A percentile compares a stretch with the other conserved stretches of the same genome.
Conservation (phyloP, 2,329 filamentous ascomycete species). For the Alternaria hordeiaustralica region DNA sequence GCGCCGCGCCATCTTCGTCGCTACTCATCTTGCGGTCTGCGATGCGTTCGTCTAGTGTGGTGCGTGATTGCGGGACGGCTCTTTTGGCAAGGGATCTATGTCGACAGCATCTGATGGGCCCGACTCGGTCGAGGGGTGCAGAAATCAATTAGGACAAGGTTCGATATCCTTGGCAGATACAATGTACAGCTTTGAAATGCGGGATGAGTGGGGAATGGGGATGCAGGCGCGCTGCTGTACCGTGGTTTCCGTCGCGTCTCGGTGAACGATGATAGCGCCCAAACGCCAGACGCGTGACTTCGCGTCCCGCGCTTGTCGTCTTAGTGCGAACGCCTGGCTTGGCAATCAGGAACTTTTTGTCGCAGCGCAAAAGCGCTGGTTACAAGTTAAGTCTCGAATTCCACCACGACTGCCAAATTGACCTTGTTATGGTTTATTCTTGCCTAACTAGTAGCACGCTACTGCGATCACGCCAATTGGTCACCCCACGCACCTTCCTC, state of each 20-base stretch:
- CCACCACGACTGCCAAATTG: neutral
- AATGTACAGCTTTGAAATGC: neutral
- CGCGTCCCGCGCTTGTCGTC: slow-evolving; percentile 9
- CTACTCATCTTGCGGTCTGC: slow-evolving; percentile 27
- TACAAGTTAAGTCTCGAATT: neutral
- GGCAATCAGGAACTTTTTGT: slow-evolving; percentile 11
- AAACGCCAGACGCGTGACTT: slow-evolving; percentile 17
- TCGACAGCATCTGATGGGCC: neutral
- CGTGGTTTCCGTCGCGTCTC: neutral
- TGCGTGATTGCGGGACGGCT: neutral
- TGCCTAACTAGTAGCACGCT: slow-evolving; percentile 22
- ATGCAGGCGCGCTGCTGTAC: neutral
- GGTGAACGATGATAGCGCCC: neutral
- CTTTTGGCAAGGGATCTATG: neutral
- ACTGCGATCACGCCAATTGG: slow-evolving; percentile 18
- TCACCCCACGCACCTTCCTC: slow-evolving; percentile 23
- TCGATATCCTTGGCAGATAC: neutral
- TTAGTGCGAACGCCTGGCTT: slow-evolving; percentile 10
- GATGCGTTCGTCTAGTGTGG: neutral
- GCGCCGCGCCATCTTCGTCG: slow-evolving; percentile 28
- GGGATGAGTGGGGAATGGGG: neutral
- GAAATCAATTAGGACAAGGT: neutral
- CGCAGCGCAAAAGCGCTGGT: neutral
- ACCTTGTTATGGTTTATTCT: slow-evolving; percentile 30
- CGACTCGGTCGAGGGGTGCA: neutral